Conservation (phyloP, 306 rosid species). For the Trifolium dubium region DNA sequence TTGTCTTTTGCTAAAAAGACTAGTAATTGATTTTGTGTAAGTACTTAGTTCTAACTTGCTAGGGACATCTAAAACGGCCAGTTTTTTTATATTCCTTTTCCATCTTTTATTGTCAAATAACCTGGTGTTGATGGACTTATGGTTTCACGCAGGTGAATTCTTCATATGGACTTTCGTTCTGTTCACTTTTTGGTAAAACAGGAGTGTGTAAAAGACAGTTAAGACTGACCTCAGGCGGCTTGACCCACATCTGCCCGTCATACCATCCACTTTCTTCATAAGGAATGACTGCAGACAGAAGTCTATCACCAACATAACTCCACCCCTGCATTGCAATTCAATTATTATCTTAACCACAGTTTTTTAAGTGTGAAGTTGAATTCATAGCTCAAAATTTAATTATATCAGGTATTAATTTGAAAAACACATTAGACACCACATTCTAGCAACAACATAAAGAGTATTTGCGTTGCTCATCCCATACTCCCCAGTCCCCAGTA, state of each 20-base stretch:
- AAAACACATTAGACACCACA: conserved; percentile 15
- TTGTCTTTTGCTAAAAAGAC: conserved; percentile 28
- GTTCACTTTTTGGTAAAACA: conserved; percentile 27
- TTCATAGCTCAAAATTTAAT: conserved; percentile 11
- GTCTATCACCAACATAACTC: conserved; percentile 98
- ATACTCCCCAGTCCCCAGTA: conserved; percentile 23
- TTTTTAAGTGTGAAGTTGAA: conserved; percentile 25
- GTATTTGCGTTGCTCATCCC: background rate
- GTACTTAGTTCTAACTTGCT: conserved; percentile 4
- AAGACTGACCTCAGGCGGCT: conserved; percentile 89
- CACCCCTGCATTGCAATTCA: conserved; percentile 70
- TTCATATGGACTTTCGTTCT: conserved; percentile 17
- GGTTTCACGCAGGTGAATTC: conserved; percentile 24
- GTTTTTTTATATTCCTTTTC: background rate
- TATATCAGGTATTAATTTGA: conserved; percentile 5
- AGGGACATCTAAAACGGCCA: conserved; percentile 8
- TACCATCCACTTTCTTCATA: conserved; percentile 99
- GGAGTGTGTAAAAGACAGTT: conserved; percentile 17
- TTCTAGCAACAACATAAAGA: conserved; percentile 22
- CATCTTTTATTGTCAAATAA: conserved; percentile 2
- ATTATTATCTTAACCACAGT: conserved; percentile 24
- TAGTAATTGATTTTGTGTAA: conserved; percentile 14
- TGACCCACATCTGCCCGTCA: conserved; percentile 99
- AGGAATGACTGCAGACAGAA: conserved; percentile 95
- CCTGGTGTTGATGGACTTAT: background rate